phyloP scores from a whole-genome alignment of 768 basidiomycete genomes.

The Mycena kentingensis region DNA sequence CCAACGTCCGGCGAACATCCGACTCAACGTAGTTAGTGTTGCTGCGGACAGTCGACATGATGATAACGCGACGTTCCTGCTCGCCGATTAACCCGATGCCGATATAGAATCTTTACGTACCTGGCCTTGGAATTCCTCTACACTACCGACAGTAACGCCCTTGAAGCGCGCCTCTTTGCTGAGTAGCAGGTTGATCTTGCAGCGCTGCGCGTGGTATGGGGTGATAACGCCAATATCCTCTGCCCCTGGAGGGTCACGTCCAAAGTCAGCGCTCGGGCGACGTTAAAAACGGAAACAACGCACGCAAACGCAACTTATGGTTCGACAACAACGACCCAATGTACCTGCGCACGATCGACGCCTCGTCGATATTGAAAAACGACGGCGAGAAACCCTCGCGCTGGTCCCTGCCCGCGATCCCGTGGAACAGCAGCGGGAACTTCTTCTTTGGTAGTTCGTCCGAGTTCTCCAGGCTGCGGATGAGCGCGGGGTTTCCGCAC shows the following conservation, averaged over 20 bases:
- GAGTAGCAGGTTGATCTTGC: constrained; percentile 49
- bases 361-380: constrained; percentile 65
- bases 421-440: constrained; percentile 63
- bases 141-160: constrained; percentile 62
- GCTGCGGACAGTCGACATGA: constrained; percentile 61
- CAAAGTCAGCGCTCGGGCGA: neutral
- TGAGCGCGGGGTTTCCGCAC: constrained; percentile 47
- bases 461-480: constrained; percentile 39
- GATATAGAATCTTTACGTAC: constrained; percentile 33
- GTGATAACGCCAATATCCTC: constrained; percentile 68
- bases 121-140: constrained; percentile 73
- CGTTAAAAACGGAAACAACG: too few relatives aligned
- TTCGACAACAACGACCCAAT: constrained; percentile 36
- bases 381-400: constrained; percentile 60
- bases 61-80: constrained; percentile 58
- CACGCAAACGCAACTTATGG: constrained; percentile 43
- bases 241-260: constrained; percentile 32
- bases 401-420: constrained; percentile 53
- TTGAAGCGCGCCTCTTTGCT: constrained; percentile 32
- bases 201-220: constrained; percentile 64
- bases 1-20: constrained; percentile 56
- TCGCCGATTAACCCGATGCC: constrained; percentile 31
- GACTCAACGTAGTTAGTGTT: constrained; percentile 50
- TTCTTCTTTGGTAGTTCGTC: constrained; percentile 40
- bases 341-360: constrained; percentile 52